Evolutionary conservation across 2,329 filamentous ascomycete genomes (phyloP).

Genomic region (Cladophialophora exuberans): DNA sequence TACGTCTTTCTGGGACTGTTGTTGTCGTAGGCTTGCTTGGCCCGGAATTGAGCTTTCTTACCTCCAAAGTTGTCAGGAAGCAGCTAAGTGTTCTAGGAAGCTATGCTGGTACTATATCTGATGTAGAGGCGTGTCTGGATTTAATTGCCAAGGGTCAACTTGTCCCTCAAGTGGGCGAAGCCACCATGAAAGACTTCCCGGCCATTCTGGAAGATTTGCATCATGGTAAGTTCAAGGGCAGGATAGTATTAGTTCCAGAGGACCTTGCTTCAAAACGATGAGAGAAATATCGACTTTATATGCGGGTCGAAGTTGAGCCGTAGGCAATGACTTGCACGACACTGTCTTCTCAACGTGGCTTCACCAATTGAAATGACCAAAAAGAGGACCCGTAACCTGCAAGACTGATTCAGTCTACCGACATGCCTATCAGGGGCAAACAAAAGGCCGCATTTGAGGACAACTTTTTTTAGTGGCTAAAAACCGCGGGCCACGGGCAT

Average conservation of each 20-base stretch:
- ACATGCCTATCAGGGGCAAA: no score
- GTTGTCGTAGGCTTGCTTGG: slow-evolving; percentile 22
- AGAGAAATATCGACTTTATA: no score
- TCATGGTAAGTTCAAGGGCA: slow-evolving; percentile 25
- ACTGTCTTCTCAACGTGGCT: no score
- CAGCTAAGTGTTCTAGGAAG: slow-evolving; percentile 21
- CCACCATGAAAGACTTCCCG: slow-evolving; percentile 17
- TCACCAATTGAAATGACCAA: no score
- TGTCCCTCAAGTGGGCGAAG: slow-evolving; percentile 20
- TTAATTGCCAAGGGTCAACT: slow-evolving; percentile 18
- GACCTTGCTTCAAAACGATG: no score
- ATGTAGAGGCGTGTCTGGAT: slow-evolving; percentile 17
- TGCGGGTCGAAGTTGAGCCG: no score
- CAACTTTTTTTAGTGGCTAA: no score
- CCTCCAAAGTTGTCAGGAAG: slow-evolving; percentile 8
- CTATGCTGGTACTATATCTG: slow-evolving; percentile 19
- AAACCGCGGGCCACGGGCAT: no score
- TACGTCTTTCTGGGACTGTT: slow-evolving; percentile 17
- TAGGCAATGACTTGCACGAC: no score
- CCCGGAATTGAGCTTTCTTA: slow-evolving; percentile 8
- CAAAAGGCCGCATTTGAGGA: no score
- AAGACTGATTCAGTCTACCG: no score
- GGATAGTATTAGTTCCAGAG: slow-evolving; percentile 23
- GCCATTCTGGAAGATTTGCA: slow-evolving; percentile 20
- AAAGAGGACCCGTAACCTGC: no score